Evolutionary conservation across 202 grass and related monocot species (phyloP).

Genomic region (Brachypodium distachyon): DNA sequence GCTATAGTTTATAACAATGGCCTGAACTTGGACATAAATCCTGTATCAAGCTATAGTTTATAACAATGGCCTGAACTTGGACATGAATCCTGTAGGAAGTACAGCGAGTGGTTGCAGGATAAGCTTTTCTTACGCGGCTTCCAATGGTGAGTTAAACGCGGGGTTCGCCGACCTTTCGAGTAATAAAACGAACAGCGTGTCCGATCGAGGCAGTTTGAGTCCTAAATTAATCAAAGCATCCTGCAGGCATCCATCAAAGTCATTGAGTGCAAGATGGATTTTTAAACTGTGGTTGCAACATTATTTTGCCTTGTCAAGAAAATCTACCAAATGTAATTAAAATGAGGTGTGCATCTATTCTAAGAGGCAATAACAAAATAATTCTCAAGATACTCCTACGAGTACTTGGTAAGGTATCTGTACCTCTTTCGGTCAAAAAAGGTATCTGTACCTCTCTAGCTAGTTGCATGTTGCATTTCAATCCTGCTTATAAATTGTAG

Average conservation of each 20-base stretch:
- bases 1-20: not conserved
- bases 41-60: not conserved
- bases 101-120: conserved; percentile 2
- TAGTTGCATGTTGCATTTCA: too few relatives aligned
- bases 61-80: conserved; percentile 22
- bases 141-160: not conserved
- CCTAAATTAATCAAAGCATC: too few relatives aligned
- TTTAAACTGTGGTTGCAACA: not conserved
- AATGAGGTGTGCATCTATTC: too few relatives aligned
- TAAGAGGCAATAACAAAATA: not conserved
- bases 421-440: too few relatives aligned
- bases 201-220: not conserved
- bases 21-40: conserved; percentile 21
- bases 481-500: not conserved
- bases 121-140: not conserved
- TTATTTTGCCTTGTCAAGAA: not conserved
- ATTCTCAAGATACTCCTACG: not conserved
- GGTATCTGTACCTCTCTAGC: too few relatives aligned
- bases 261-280: too few relatives aligned
- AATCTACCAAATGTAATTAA: not conserved
- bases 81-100: conserved; percentile 2
- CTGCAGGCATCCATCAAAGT: too few relatives aligned
- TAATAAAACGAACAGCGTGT: conserved; percentile 3
- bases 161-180: not conserved
- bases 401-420: not conserved